Base-by-base conservation (phyloP, 495 filamentous ascomycete species). In the Hamigera avellanea region DNA sequence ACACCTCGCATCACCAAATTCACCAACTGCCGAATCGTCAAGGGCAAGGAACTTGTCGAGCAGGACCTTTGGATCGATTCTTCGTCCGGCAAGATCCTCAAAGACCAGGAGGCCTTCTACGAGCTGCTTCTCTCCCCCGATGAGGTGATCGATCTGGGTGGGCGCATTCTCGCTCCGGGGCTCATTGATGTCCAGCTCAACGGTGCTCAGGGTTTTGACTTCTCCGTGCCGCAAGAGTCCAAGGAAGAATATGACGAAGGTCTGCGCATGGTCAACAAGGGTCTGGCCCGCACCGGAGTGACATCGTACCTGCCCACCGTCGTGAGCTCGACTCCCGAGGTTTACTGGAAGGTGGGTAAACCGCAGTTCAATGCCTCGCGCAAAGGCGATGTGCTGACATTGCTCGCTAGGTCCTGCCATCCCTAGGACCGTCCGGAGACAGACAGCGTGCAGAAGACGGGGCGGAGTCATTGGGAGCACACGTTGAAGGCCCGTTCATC, bases 101-200 rank as follows among this genome's bases (percentile, higher is more conserved):
- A 69, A 38, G 78, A 77, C 43, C 82, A 89, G 54, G 69, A 77
- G 33, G 72, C 75, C 25, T 86, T 86, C 55, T 88, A 86, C 62
- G 77, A 75, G 39, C 64, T 80, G 29, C 70, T 79, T 17, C 49
- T 67, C 12, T 63, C 55, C 0, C 59, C 64, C 10, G 57, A 67
- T 51, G 57, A 67, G 40, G 55, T 77, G 35, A 63, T 91, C 45
- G 72, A 93, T 45, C 73, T 91, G 9, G 66, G 73, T n/a, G 80
- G 81, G 32, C 78, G 80, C 41, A 86, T 91, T 46, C 45, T 93
- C 15, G 73, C 82, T 9, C 83, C 85, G 0, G 86, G 84, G 10
- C 70, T 91, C 45, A 84, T 93, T 47, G 86, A 93, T 48, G 76
- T 82, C 32, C 86, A 93, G 50, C 69, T 89, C 31, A 93, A 93